Conservation (phyloP, 805 yeast species). For the Kuraishia capsulata region DNA sequence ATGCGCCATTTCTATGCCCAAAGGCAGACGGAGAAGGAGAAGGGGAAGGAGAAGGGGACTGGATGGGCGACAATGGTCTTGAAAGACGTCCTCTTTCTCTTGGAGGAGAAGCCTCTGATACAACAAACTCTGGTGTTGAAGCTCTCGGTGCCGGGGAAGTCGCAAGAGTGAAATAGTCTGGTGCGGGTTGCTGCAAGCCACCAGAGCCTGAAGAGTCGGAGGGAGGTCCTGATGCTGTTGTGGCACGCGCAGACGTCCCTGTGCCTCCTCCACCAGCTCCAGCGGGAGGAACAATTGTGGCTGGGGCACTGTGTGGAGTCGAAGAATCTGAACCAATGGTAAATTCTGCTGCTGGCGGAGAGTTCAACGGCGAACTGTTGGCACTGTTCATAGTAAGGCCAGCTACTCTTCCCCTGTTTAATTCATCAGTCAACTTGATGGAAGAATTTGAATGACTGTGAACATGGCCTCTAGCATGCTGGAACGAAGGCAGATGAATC, state of each 20-base stretch:
- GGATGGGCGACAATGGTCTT: constrained; percentile 3
- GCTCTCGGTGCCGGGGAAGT: constrained; percentile 13
- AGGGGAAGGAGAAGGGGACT: too few relatives aligned
- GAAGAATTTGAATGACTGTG: not conserved
- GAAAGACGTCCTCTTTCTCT: not conserved
- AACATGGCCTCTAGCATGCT: constrained; percentile 10
- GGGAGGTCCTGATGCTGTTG: too few relatives aligned
- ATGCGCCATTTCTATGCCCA: not conserved
- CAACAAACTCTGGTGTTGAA: not conserved
- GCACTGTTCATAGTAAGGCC: not conserved
- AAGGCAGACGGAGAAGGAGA: too few relatives aligned
- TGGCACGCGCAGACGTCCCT: too few relatives aligned
- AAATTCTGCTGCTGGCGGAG: not conserved
- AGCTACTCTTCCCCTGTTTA: constrained; percentile 8
- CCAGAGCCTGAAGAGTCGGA: not conserved
- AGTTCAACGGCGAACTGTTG: not conserved
- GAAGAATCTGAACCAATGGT: not conserved
- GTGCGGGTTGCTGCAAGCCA: not conserved
- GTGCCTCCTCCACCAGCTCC: not conserved
- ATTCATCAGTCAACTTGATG: constrained; percentile 5
- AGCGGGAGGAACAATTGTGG: too few relatives aligned
- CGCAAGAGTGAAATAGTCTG: constrained; percentile 18
- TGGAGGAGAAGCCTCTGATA: constrained; percentile 1
- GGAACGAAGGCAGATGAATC: constrained; percentile 15
- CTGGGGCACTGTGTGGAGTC: too few relatives aligned